Base-by-base conservation (phyloP, 805 yeast genomes). In the Yarrowia divulgata region DNA sequence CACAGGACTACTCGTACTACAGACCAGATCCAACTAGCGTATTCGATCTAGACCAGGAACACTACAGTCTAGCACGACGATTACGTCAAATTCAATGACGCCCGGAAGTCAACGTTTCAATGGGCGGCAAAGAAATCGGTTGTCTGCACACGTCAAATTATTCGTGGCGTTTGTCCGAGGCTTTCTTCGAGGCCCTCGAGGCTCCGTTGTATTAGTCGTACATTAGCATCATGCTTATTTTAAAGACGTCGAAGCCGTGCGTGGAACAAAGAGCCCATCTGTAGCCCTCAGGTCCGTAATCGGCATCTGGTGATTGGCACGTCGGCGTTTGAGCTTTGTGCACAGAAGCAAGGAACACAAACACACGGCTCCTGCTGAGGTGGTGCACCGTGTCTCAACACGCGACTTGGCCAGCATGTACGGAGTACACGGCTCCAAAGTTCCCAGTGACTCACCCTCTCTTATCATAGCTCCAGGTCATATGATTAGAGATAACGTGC, bases 181-280 rank as follows among this genome's bases (percentile, higher is more conserved):
- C 29, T 23, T 2, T 23, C 29, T 23, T 23, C 29, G 29, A 23
- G 29, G 4, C 29, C 29, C 29, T 23, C 29, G 29, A 23, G 29
- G 29, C 29, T 23, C 29, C 19, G 18, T 48, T 29, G 37, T 48
- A 48, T 48, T 32, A n/a, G 37, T 29, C 18, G 54, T 29, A 29
- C 54, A 23, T 23, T 48, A 48, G 37, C 54, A 48, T 49, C 54
- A 32, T 49, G 37, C 54, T 49, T 49, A 49, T 16, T 8, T 49
- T 49, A 49, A 32, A 13, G 29, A 32, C 37, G 58, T 37, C 43
- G 35, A 52, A 52, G 57, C 57, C 58, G 43, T 52, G 58, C 58
- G 32, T 13, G 3, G 32, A 34, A 52, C 58, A 52, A 52, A 35
- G 57, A 35, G 19, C 9, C 7, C 37, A 12, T 5, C 16, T 14